These are phyloP conservation scores for Petunia hybrid DNA, from an alignment of 305 asterid species.

Conservation along the genomic window DNA sequence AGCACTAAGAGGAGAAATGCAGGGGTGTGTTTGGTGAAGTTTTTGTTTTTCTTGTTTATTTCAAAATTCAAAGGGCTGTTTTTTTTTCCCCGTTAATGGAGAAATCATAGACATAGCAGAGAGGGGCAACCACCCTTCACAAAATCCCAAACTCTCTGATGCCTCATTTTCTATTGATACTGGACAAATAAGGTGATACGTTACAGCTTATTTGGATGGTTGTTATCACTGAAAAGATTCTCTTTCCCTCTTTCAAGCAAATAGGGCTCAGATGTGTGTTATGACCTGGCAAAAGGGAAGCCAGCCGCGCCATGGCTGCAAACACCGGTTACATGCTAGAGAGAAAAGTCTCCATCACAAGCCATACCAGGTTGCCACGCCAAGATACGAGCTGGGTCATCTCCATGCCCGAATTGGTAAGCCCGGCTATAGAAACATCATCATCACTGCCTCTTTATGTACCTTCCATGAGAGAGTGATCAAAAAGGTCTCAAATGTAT, in stretches of 20 bases:
- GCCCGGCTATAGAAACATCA: not conserved
- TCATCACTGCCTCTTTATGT: slow-evolving; percentile 9
- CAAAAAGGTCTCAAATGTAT: not conserved
- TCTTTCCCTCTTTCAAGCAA: too few relatives aligned
- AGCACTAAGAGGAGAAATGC: too few relatives aligned
- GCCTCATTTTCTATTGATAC: too few relatives aligned
- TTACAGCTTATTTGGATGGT: too few relatives aligned
- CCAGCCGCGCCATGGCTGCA: slow-evolving; percentile 10
- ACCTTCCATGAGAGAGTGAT: too few relatives aligned
- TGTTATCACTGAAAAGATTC: too few relatives aligned
- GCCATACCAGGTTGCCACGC: not conserved
- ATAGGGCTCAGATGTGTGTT: slow-evolving; percentile 18
- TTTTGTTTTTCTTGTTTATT: too few relatives aligned
- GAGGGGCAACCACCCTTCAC: slow-evolving; percentile 44
- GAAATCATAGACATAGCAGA: slow-evolving; percentile 33
- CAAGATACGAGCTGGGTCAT: not conserved
- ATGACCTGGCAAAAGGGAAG: not conserved
- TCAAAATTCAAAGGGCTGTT: not conserved
- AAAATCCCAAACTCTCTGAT: too few relatives aligned
- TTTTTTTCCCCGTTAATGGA: not conserved
- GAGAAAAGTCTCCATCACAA: not conserved
- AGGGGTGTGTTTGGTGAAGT: too few relatives aligned
- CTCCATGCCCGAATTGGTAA: not conserved
- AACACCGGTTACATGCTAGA: not conserved
- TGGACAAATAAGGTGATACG: too few relatives aligned